Base-by-base conservation (phyloP, 2,329 filamentous ascomycete species). In the Diplodia mutila region DNA sequence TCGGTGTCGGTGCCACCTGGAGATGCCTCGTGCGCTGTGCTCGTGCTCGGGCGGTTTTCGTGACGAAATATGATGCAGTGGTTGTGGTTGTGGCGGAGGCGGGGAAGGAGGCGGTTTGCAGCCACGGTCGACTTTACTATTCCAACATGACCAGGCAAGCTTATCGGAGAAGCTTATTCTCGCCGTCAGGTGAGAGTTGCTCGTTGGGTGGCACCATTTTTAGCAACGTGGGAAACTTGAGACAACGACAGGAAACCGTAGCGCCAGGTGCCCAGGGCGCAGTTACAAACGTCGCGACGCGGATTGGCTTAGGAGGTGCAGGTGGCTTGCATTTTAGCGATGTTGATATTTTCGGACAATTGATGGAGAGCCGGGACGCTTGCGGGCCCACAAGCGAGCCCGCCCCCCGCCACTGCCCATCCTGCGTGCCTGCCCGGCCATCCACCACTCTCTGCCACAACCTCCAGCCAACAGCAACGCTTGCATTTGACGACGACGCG, bases 91-190 rank as follows among this genome's bases (percentile, higher is more conserved):
- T 16, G 21, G 57, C 16, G 18, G 11, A 5, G 32, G n/a, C 21
- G 54, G 16, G 11, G n/a, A n/a, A n/a, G 18, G 16, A 11, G 23
- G 29, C 39, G 29, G 18, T 16, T n/a, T n/a, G n/a, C n/a, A n/a
- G n/a, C n/a, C n/a, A n/a, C n/a, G n/a, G n/a, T 48, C 25, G 6
- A 14, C n/a, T 14, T 51, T 51, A 25, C 27, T 23, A 49, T n/a
- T 51, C 18, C 25, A 27, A 18, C n/a, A 27, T 48, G 34, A 4
- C 14, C 18, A 16, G 29, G 27, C 27, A 51, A 63, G 59, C 59
- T 63, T 63, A 63, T 63, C 49, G 34, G 42, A 63, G 59, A 63
- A 63, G 59, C 59, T 63, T 63, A 48, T 37, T 34, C n/a, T n/a
- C n/a, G n/a, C n/a, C n/a, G n/a, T n/a, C n/a, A n/a, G n/a, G n/a